Conservation (phyloP, 2,329 filamentous ascomycete species). For the Hansfordia pulvinata region DNA sequence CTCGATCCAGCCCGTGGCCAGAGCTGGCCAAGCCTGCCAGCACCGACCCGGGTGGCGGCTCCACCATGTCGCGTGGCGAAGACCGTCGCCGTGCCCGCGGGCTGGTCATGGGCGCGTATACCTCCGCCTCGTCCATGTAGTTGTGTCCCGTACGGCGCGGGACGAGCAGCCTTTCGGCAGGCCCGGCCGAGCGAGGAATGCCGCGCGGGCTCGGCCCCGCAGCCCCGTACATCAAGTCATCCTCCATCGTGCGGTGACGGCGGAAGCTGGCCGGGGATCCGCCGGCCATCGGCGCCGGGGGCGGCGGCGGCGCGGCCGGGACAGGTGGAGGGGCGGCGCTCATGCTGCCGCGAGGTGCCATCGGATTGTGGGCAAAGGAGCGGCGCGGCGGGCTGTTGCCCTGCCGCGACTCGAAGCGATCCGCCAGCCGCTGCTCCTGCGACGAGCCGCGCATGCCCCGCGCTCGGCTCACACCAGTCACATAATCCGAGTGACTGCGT, state of each 20-base stretch:
- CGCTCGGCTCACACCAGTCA: conserved; percentile 26
- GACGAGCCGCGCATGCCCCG: conserved; percentile 20
- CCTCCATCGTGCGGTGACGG: not conserved
- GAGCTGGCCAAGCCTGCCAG: conserved; percentile 32
- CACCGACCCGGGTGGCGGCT: conserved; percentile 24
- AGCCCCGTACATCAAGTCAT: too few relatives aligned
- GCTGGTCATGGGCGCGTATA: not conserved
- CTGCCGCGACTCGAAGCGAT: conserved; percentile 31
- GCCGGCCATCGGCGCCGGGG: conserved; percentile 9
- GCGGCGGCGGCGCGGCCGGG: conserved; percentile 16
- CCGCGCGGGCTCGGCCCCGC: not conserved
- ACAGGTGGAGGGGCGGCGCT: conserved; percentile 11
- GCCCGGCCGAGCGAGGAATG: not conserved
- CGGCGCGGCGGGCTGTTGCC: conserved; percentile 10
- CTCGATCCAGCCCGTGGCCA: conserved; percentile 30
- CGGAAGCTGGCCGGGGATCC: not conserved
- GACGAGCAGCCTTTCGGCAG: not conserved
- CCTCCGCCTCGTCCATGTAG: not conserved
- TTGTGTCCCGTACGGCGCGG: not conserved
- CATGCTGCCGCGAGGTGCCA: too few relatives aligned
- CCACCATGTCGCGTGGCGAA: too few relatives aligned
- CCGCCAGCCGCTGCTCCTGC: conserved; percentile 32
- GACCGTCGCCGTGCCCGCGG: too few relatives aligned
- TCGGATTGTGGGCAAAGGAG: conserved; percentile 9
- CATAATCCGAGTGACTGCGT: conserved; percentile 24